phyloP scores from a whole-genome alignment of 2,329 filamentous ascomycete genomes.

The Xylariaceae sp. region DNA sequence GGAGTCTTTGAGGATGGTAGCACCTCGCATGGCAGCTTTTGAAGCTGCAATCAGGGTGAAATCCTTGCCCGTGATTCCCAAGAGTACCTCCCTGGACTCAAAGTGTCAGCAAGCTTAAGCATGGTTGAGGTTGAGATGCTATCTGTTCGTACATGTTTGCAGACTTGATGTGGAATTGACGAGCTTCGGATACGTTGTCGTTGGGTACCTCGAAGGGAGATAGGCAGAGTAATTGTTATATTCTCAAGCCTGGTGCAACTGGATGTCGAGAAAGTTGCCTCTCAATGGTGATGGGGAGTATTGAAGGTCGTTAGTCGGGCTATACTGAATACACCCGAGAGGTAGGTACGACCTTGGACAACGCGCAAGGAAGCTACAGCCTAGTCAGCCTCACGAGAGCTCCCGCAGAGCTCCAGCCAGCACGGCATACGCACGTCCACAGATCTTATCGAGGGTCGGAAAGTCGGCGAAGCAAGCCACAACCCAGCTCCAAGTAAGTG shows the following conservation, averaged over 20 bases:
- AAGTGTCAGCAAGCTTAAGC: background rate
- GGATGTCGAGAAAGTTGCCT: too few relatives aligned
- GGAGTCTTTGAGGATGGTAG: conserved; percentile 87
- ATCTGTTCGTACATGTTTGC: conserved; percentile 10
- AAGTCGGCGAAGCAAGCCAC: conserved; percentile 18
- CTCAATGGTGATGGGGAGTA: too few relatives aligned
- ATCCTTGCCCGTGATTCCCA: conserved; percentile 98
- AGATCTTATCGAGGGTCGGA: conserved; percentile 12
- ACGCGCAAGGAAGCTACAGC: conserved; percentile 42
- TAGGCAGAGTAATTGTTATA: too few relatives aligned
- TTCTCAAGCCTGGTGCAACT: too few relatives aligned
- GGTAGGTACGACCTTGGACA: background rate
- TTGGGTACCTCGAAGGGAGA: background rate
- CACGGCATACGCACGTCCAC: too few relatives aligned
- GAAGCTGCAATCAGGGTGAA: conserved; percentile 97
- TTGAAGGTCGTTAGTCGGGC: too few relatives aligned
- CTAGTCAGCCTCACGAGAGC: conserved; percentile 26
- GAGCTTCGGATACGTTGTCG: conserved; percentile 3
- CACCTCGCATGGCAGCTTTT: conserved; percentile 96
- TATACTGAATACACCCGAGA: too few relatives aligned
- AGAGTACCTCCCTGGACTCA: conserved; percentile 79
- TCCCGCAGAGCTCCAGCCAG: conserved; percentile 2
- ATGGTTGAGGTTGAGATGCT: too few relatives aligned
- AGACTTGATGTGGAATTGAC: conserved; percentile 2
- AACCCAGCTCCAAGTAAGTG: too few relatives aligned